Evolutionary conservation across 495 filamentous ascomycete species (phyloP).

Genomic region (Aspergillus ostianus): DNA sequence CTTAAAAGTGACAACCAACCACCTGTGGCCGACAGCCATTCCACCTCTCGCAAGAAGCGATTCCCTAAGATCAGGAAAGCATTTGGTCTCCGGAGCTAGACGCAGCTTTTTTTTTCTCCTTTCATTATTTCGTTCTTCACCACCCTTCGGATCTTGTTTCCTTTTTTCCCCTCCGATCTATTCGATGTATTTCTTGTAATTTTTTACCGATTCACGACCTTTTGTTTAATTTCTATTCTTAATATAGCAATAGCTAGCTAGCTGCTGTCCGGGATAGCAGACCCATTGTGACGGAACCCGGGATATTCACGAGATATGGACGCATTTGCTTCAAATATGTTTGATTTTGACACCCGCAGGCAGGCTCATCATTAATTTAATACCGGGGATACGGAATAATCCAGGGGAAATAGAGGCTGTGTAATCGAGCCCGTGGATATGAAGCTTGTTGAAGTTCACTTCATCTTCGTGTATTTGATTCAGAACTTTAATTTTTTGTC

Average conservation of each 20-base stretch:
- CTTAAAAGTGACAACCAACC: neutral
- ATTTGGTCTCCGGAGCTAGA: slow-evolving; percentile 42
- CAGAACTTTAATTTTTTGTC: neutral
- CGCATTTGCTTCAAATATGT: neutral
- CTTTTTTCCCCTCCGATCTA: slow-evolving; percentile 2
- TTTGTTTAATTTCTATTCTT: slow-evolving; percentile 10
- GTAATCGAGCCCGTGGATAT: neutral
- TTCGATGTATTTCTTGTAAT: slow-evolving; percentile 17
- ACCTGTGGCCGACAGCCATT: neutral
- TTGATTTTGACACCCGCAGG: neutral
- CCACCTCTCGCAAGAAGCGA: slow-evolving; percentile 46
- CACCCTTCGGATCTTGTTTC: slow-evolving; percentile 6
- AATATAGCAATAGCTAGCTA: slow-evolving; percentile 1
- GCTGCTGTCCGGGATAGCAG: slow-evolving; percentile 12
- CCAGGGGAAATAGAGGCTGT: neutral
- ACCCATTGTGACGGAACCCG: neutral
- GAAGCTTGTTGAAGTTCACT: neutral
- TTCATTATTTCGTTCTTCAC: slow-evolving; percentile 10
- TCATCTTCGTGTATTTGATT: slow-evolving; percentile 1
- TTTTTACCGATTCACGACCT: slow-evolving; percentile 11
- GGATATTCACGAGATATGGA: neutral
- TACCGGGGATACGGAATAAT: neutral
- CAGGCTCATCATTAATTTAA: neutral
- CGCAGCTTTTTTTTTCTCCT: slow-evolving; percentile 18
- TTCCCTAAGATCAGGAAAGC: slow-evolving; percentile 49